phyloP scores from a whole-genome alignment of 2,329 filamentous ascomycete species.

The Epichloe uncinata region DNA sequence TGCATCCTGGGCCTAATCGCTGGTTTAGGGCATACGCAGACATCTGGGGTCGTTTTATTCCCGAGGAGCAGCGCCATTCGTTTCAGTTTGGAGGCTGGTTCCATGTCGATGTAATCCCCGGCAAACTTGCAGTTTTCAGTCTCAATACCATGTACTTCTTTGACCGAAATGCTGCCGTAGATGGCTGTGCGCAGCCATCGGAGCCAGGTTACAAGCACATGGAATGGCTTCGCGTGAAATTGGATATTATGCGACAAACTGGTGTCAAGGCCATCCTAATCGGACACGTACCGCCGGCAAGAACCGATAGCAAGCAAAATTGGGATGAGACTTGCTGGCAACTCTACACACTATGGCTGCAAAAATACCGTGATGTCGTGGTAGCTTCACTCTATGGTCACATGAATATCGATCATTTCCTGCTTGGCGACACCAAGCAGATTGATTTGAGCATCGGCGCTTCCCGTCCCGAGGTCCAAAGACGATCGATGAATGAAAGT shows the following conservation, averaged over 20 bases:
- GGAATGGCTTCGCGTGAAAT: conserved; percentile 87
- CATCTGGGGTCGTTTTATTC: conserved; percentile 79
- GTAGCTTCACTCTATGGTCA: conserved; percentile 73
- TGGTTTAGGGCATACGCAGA: conserved; percentile 68
- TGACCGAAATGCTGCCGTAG: conserved; percentile 80
- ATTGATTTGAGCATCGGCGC: conserved; percentile 44
- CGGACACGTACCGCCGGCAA: conserved; percentile 84
- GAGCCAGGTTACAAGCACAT: conserved; percentile 91
- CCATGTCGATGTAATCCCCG: conserved; percentile 79
- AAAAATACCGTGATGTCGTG: conserved; percentile 83
- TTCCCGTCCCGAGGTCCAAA: conserved; percentile 4
- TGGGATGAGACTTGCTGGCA: conserved; percentile 99
- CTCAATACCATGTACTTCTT: conserved; percentile 97
- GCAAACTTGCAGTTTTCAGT: conserved; percentile 77
- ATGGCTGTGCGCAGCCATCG: conserved; percentile 65
- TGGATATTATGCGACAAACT: conserved; percentile 67
- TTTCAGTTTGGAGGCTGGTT: conserved; percentile 95
- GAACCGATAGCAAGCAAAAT: conserved; percentile 68
- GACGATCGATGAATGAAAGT: conserved; percentile 25
- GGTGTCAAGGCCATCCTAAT: conserved; percentile 91
- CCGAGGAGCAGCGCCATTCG: conserved; percentile 79
- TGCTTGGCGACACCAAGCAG: conserved; percentile 74
- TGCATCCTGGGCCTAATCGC: conserved; percentile 69
- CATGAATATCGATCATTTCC: conserved; percentile 98
- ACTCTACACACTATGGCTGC: conserved; percentile 84